Conservation (phyloP, 73 alveolate species). For the Paramecium primaurelia region DNA sequence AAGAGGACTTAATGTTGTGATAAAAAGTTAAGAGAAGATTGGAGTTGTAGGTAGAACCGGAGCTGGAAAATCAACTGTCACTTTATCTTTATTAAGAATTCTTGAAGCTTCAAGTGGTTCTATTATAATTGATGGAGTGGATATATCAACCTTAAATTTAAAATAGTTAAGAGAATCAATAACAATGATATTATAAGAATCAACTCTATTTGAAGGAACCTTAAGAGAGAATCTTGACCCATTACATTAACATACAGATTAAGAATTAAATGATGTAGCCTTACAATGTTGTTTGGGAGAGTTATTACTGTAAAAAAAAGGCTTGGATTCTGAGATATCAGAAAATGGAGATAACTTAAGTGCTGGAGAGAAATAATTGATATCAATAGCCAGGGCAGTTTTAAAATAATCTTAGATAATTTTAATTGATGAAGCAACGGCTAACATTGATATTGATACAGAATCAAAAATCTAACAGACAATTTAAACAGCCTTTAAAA, state of each 20-base stretch:
- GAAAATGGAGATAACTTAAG: constrained; percentile 78
- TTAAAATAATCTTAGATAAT: constrained; percentile 71
- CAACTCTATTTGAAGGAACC: constrained; percentile 83
- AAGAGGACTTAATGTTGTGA: constrained; percentile 61
- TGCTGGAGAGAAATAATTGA: constrained; percentile 80
- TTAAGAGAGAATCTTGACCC: constrained; percentile 91
- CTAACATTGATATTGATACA: constrained; percentile 83
- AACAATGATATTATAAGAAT: constrained; percentile 90
- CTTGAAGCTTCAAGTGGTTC: constrained; percentile 82
- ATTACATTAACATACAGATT: constrained; percentile 60
- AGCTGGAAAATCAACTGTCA: constrained; percentile 83
- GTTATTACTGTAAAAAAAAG: constrained; percentile 35
- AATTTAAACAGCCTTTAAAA: constrained; percentile 56
- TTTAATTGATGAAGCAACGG: constrained; percentile 92
- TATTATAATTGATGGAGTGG: constrained; percentile 81
- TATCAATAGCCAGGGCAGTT: constrained; percentile 82
- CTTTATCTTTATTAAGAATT: constrained; percentile 79
- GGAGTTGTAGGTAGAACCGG: constrained; percentile 92
- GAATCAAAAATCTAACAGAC: constrained; percentile 78
- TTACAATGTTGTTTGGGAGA: constrained; percentile 61
- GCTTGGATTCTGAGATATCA: constrained; percentile 67
- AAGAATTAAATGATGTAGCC: constrained; percentile 66
- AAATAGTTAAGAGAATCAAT: constrained; percentile 78
- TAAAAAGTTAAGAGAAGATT: constrained; percentile 74
- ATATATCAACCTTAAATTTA: constrained; percentile 76